These are phyloP conservation scores for Paspalum notatum DNA, from an alignment of 176 grass and related monocot species.

Conservation along the genomic window DNA sequence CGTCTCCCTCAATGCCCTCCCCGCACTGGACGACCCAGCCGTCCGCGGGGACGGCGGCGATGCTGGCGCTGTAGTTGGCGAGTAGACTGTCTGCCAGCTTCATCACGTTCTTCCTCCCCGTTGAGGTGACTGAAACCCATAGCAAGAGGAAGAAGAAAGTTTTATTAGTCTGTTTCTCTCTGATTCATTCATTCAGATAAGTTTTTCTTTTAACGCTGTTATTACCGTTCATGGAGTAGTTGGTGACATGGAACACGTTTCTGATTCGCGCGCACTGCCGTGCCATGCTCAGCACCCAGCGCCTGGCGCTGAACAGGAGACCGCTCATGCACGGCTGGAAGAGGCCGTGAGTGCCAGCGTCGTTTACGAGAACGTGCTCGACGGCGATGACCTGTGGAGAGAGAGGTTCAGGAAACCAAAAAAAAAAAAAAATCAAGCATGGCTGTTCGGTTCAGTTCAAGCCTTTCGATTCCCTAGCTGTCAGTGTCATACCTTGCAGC, in stretches of 20 bases:
- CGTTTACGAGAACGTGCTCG: slow-evolving; percentile 64
- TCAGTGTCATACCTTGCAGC: slow-evolving; percentile 53
- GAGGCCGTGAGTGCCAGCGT: slow-evolving; percentile 32
- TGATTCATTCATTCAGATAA: not conserved
- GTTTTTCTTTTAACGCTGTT: not conserved
- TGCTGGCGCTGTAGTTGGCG: slow-evolving; percentile 32
- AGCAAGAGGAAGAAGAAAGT: not conserved
- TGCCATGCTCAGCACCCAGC: slow-evolving; percentile 44
- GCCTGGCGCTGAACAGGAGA: slow-evolving; percentile 60
- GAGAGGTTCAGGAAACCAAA: not conserved
- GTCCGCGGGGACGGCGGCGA: slow-evolving; percentile 20
- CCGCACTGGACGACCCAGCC: slow-evolving; percentile 49
- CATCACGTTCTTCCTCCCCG: slow-evolving; percentile 46
- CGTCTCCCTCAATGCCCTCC: slow-evolving; percentile 38
- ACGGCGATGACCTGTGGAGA: slow-evolving; percentile 50
- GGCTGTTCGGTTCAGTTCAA: not conserved
- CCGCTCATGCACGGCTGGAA: slow-evolving; percentile 40
- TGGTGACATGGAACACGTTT: slow-evolving; percentile 40
- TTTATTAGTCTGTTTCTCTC: not conserved
- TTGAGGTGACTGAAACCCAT: slow-evolving; percentile 43
- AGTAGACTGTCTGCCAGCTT: slow-evolving; percentile 61
- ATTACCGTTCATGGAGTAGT: slow-evolving; percentile 18
- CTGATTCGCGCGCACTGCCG: slow-evolving; percentile 56
- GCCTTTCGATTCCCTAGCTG: not conserved
- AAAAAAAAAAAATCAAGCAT: slow-evolving; percentile 33